Base-by-base conservation (phyloP, 2,329 filamentous ascomycete species). In the Pyrenophora graminea region DNA sequence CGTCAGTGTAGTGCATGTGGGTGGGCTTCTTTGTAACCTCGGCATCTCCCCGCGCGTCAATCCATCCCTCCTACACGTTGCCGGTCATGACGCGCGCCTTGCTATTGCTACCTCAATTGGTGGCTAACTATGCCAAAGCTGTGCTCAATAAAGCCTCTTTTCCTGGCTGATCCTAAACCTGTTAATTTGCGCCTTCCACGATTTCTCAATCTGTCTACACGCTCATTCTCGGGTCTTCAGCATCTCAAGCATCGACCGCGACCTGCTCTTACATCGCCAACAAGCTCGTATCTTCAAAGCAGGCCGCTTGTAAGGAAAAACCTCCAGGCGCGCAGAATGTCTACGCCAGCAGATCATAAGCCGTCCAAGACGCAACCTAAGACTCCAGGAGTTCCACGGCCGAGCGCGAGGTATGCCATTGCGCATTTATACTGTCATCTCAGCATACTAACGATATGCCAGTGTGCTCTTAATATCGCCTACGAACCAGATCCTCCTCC, bases 391-490 rank as follows among this genome's bases (percentile, higher is more conserved):
- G 55, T 79, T 17, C 83, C 87, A 2, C 77, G 83, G 44, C 87
- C 88, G 2, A 90, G 86, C 69, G 82, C 86, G 10, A 85, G 82
- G 83, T 84, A 70, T 48, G 68, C 43, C 5, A 2, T 34, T 5
- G 12, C n/a, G 6, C 34, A 8, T 23, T 17, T 6, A 12, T 34
- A 9, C 2, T 15, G 15, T 5, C 27, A 34, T 21, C 19, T 6
- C 7, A 2, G 13, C 12, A 47, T 31, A 13, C 44, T 45, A 9
- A 45, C 17, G 32, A 43, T 9, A 54, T 25, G 6, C 55, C 51
- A 95, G 90, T 61, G 85, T 97, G 39, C 78, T 97, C 30, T 81
- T 97, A 12, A 79, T 99, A 40, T 97, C 94, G 0, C 88, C 91
- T 0, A 80, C 82, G 43, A 97, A 97, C 71, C 86, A 96, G 71